Evolutionary conservation across 2,329 filamentous ascomycete genomes (phyloP), one percentile per base, ranked within the genome.

Genomic region (Cercospora sp.): DNA sequence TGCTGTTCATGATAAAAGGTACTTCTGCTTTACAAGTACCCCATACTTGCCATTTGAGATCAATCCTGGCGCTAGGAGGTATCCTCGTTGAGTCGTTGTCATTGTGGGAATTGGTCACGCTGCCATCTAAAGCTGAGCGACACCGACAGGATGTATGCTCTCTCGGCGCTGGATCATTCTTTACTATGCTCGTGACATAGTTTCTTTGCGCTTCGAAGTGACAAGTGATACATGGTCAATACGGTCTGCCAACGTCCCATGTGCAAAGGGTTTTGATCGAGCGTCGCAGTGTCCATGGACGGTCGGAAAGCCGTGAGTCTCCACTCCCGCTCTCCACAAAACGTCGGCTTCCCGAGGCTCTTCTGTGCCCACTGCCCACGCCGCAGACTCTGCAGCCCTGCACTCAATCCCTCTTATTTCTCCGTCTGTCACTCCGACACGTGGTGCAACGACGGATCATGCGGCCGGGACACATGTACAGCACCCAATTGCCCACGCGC

Each of bases 381-480:
- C 20, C 20, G 45, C 45, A 51, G 45, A 51, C 45, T 51, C 45
- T 51, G 45, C 45, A 51, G 18, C 45, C 20, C 45, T 6, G 45
- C 20, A 26, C 45, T 5, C 45, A 26, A 51, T 7, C 45, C 12
- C 45, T 51, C 20, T 39, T n/a, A 39, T 20, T 51, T 20, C 5
- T 51, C 18, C 45, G 45, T 48, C 45, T 23, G 45, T 51, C 20
- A 26, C 45, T 23, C 20, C 10, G 18, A 23, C 20, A 20, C 45
- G 18, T 51, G 10, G n/a, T 30, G n/a, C 33, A 48, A n/a, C 31
- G 12, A 16, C 20, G 60, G 5, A 53, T 63, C 60, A 63, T 31
- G 60, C 60, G 42, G 39, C 26, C 26, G n/a, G 42, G 18, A 10
- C 60, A 36, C 60, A 63, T 63, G 60, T 30, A 12, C 59, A 26